phyloP scores from a whole-genome alignment of 140 eudicot genomes.

The Bidens hawaiensis region DNA sequence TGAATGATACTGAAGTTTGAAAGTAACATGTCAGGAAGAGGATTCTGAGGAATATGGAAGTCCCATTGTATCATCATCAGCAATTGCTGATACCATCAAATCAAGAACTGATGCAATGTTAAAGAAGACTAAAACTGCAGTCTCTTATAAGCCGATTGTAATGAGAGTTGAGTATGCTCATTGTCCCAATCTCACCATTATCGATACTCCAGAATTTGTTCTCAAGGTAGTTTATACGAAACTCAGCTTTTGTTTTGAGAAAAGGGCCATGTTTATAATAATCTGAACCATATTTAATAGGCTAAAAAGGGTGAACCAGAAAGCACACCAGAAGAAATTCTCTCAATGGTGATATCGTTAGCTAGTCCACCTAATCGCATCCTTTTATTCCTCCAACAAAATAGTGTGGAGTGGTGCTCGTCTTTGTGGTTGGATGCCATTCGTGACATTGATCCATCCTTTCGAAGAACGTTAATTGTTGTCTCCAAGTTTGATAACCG shows the following conservation, averaged over 20 bases:
- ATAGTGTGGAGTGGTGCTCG: constrained; percentile 97
- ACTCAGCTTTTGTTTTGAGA: constrained; percentile 71
- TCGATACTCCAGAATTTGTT: constrained; percentile 91
- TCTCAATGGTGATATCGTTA: constrained; percentile 70
- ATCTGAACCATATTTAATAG: constrained; percentile 85
- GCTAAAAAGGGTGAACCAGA: too few species aligned
- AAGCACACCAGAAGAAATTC: too few species aligned
- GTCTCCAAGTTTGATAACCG: too few species aligned
- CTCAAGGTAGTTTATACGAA: constrained; percentile 51
- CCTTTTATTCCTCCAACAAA: constrained; percentile 88
- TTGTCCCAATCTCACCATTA: constrained; percentile 90
- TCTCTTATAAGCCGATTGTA: constrained; percentile 75
- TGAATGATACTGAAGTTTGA: constrained; percentile 17
- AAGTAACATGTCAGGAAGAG: constrained; percentile 50
- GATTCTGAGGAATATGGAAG: constrained; percentile 87
- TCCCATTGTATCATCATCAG: constrained; percentile 52
- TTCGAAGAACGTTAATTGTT: too few species aligned
- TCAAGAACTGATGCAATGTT: constrained; percentile 65
- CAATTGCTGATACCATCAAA: constrained; percentile 75
- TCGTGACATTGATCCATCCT: too few species aligned
- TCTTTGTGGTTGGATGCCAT: too few species aligned
- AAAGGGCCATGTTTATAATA: too few species aligned
- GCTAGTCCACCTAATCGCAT: constrained; percentile 94
- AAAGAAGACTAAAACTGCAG: constrained; percentile 62
- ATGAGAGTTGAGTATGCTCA: constrained; percentile 94